Evolutionary conservation across 495 filamentous ascomycete species (phyloP).

Genomic region (Podospora pseudoanserina): DNA sequence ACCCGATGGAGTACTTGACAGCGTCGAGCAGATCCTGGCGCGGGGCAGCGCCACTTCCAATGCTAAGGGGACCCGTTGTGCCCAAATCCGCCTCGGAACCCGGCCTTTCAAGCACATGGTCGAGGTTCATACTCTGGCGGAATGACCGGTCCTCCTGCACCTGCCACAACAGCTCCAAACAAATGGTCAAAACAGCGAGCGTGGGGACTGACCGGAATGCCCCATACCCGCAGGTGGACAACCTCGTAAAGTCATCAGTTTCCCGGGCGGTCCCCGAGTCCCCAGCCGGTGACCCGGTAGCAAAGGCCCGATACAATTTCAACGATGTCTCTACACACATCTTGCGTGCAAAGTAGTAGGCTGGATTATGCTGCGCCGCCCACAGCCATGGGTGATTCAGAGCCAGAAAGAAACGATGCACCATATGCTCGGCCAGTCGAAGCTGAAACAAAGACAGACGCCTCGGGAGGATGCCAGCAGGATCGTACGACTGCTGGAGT

Average conservation of each 20-base stretch:
- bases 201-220: slow-evolving; percentile 43
- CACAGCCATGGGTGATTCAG: slow-evolving; percentile 41
- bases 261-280: slow-evolving; percentile 23
- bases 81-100: slow-evolving; percentile 26
- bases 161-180: slow-evolving; percentile 46
- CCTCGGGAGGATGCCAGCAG: slow-evolving; percentile 31
- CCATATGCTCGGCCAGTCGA: slow-evolving; percentile 37
- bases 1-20: slow-evolving; percentile 44
- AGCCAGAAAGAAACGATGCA: slow-evolving; percentile 55
- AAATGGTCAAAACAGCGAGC: slow-evolving; percentile 46
- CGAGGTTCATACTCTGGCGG: slow-evolving; percentile 35
- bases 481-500: slow-evolving; percentile 34
- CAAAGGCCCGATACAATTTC: slow-evolving; percentile 38
- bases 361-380: slow-evolving; percentile 35
- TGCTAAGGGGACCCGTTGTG: slow-evolving; percentile 23
- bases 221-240: slow-evolving; percentile 46
- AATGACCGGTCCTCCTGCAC: slow-evolving; percentile 51
- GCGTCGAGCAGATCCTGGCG: slow-evolving; percentile 47
- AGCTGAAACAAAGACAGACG: slow-evolving; percentile 37
- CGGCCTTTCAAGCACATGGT: slow-evolving; percentile 20
- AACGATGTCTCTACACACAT: slow-evolving; percentile 44
- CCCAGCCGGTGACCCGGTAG: slow-evolving; percentile 22
- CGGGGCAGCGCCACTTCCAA: slow-evolving; percentile 32
- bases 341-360: slow-evolving; percentile 46
- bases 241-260: slow-evolving; percentile 39